A percentile compares a stretch with the other conserved stretches of the same genome.
These are phyloP conservation scores for Wickerhamomyces pijperi DNA, from an alignment of 805 yeast species.

Conservation along the genomic window DNA sequence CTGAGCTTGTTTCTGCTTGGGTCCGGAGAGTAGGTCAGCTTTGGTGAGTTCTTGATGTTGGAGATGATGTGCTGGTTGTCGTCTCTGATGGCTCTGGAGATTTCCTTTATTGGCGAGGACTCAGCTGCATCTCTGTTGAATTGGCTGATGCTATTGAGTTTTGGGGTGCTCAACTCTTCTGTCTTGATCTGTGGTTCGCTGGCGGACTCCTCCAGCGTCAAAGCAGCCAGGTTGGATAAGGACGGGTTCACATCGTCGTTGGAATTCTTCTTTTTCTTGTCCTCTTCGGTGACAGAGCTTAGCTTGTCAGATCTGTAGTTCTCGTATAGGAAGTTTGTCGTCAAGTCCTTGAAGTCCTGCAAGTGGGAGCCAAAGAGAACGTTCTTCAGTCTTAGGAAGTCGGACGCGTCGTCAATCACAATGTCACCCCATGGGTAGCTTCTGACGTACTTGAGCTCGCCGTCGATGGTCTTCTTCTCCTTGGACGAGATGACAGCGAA, in stretches of 20 bases:
- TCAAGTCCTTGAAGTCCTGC: slow-evolving; percentile 70
- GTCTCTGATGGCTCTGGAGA: slow-evolving; percentile 23
- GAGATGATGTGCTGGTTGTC: slow-evolving; percentile 28
- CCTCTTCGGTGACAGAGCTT: slow-evolving; percentile 35
- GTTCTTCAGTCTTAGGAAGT: slow-evolving; percentile 46
- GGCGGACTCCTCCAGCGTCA: slow-evolving; percentile 11
- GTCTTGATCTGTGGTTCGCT: background rate
- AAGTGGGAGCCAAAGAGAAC: slow-evolving; percentile 77
- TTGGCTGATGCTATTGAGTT: slow-evolving; percentile 3
- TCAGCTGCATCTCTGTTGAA: slow-evolving; percentile 13
- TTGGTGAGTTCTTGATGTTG: slow-evolving; percentile 25
- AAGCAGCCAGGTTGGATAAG: slow-evolving; percentile 51
- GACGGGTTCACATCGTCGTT: slow-evolving; percentile 36
- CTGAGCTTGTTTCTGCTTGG: slow-evolving; percentile 53
- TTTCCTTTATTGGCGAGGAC: slow-evolving; percentile 27
- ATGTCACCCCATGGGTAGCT: slow-evolving; percentile 69
- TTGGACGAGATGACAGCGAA: slow-evolving; percentile 66
- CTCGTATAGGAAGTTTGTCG: slow-evolving; percentile 68
- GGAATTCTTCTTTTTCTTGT: slow-evolving; percentile 1
- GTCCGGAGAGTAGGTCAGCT: slow-evolving; percentile 19
- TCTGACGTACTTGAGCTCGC: slow-evolving; percentile 45
- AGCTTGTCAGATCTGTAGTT: slow-evolving; percentile 71
- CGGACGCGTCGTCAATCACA: slow-evolving; percentile 39
- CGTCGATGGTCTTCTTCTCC: slow-evolving; percentile 38
- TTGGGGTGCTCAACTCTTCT: slow-evolving; percentile 9